Conservation (phyloP, 768 basidiomycete genomes). For the Podaxis mareebaensis region DNA sequence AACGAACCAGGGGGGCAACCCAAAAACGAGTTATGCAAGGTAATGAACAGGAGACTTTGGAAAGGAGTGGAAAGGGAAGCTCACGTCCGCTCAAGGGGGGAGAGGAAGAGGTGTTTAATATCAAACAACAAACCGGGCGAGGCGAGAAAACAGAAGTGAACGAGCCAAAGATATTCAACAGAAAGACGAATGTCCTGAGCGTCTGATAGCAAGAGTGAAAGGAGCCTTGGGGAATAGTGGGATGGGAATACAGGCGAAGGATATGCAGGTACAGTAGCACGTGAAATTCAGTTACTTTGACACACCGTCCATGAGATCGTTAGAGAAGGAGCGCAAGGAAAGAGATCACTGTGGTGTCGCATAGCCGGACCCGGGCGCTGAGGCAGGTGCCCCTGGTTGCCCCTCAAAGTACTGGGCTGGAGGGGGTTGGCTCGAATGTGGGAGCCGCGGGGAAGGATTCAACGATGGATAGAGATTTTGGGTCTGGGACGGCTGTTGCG, state of each 20-base stretch:
- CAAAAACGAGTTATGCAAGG: slow-evolving; percentile 11
- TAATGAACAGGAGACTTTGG: slow-evolving; percentile 14
- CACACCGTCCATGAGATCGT: slow-evolving; percentile 18
- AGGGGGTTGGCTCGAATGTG: slow-evolving; percentile 31
- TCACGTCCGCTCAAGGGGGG: slow-evolving; percentile 14
- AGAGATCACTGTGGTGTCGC: slow-evolving; percentile 40
- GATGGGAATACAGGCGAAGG: slow-evolving; percentile 18
- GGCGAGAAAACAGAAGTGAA: slow-evolving; percentile 5
- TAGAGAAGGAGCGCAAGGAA: slow-evolving; percentile 10
- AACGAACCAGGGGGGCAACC: slow-evolving; percentile 6
- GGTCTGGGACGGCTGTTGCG: slow-evolving; percentile 31
- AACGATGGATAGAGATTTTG: slow-evolving; percentile 38
- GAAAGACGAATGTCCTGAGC: not conserved
- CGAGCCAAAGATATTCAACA: not conserved
- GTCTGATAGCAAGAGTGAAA: slow-evolving; percentile 9
- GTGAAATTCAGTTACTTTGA: slow-evolving; percentile 16
- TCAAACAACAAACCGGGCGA: not conserved
- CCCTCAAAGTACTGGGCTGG: slow-evolving; percentile 28
- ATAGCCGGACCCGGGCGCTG: slow-evolving; percentile 47
- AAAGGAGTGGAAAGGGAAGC: slow-evolving; percentile 16
- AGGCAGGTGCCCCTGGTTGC: slow-evolving; percentile 36
- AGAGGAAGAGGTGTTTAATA: not conserved
- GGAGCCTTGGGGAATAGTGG: slow-evolving; percentile 7
- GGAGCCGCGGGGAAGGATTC: slow-evolving; percentile 36
- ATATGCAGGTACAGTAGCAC: slow-evolving; percentile 19